Evolutionary conservation across 2,329 filamentous ascomycete genomes (phyloP), one percentile per base, ranked within the genome.

Genomic region (Stachybotrys elegans): DNA sequence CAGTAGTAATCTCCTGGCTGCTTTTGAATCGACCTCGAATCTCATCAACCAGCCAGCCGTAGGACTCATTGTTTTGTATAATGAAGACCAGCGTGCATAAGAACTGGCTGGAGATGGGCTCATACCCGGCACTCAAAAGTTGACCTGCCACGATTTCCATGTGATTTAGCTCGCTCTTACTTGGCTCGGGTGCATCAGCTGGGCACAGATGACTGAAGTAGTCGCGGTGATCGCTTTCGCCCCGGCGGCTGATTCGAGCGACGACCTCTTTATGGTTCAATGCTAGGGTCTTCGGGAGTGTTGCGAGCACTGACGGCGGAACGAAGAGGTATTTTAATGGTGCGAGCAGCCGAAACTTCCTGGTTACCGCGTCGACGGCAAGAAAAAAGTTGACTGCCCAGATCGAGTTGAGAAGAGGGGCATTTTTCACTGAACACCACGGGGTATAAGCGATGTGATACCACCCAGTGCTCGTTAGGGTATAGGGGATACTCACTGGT

Each of bases 371-470:
- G n/a, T 39, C 13, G 13, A 39, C 21, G 9, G 36, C 21, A 8
- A 39, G 16, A 13, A 39, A 39, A 16, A 39, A 39, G 19, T 39
- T 39, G 20, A 21, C 36, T 39, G 19, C 36, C 36, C 36, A 39
- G 11, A 39, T 7, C 20, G 36, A 39, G 7, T 39, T 23, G 13
- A 39, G 21, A 29, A 29, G 25, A 29, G 25, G 25, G 9, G 25
- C 25, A 14, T 29, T 29, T 29, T 29, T 29, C 25, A 29, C 25
- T 29, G 14, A n/a, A n/a, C n/a, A n/a, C n/a, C n/a, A n/a, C n/a
- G n/a, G n/a, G n/a, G n/a, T n/a, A n/a, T n/a, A n/a, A n/a, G n/a
- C n/a, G n/a, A n/a, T n/a, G n/a, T n/a, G n/a, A n/a, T n/a, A n/a
- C n/a, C n/a, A n/a, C n/a, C n/a, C n/a, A n/a, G n/a, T n/a, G n/a